These are phyloP conservation scores for Citrullus amarus DNA, from an alignment of 306 rosid species.

Conservation along the genomic window DNA sequence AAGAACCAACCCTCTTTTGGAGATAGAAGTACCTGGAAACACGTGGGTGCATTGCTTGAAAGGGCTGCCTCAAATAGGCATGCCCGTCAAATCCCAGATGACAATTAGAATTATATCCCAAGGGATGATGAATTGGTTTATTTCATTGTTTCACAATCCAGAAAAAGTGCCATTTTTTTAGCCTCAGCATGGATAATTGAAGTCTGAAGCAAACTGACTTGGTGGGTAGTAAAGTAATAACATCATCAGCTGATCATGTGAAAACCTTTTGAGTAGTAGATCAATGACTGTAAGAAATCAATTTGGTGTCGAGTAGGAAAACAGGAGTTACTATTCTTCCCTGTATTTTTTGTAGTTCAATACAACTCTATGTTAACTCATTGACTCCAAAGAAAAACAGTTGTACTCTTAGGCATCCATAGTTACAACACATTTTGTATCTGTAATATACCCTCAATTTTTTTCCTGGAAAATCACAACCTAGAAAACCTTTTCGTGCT, in stretches of 20 bases:
- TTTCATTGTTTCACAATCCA: not conserved
- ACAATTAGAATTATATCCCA: not conserved
- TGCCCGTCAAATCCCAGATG: not conserved
- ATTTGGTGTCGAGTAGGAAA: not conserved
- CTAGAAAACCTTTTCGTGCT: not conserved
- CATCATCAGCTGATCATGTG: constrained; percentile 5
- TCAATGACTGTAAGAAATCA: not conserved
- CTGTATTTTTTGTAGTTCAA: constrained; percentile 8
- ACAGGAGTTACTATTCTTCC: constrained; percentile 5
- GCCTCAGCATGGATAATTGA: not conserved
- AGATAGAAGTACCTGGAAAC: not conserved
- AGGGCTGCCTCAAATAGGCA: not conserved
- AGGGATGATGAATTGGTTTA: not conserved
- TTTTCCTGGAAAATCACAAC: not conserved
- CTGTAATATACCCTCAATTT: constrained; percentile 2
- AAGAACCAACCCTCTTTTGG: constrained; percentile 3
- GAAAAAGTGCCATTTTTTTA: not conserved
- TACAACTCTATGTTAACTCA: not conserved
- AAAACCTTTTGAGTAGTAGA: not conserved
- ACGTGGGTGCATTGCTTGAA: not conserved
- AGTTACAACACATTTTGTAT: not conserved
- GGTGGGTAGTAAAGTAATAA: constrained; percentile 1
- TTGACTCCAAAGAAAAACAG: not conserved
- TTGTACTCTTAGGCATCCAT: constrained; percentile 4
- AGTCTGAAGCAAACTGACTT: constrained; percentile 11